Evolutionary conservation across 2,329 filamentous ascomycete genomes (phyloP).

Genomic region (Parafenestella ontariensis): DNA sequence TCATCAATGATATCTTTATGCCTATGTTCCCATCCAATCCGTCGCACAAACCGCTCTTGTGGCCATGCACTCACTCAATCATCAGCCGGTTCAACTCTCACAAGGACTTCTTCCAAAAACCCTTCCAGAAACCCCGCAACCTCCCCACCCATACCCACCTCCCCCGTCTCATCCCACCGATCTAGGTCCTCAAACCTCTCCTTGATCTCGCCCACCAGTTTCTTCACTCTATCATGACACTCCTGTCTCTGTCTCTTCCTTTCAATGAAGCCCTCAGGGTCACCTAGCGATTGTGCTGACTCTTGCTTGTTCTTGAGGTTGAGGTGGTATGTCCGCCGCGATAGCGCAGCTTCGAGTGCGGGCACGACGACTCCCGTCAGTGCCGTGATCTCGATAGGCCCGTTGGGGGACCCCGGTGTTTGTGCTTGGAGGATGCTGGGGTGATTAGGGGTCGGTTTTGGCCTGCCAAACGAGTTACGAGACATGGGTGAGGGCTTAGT

Average conservation of each 20-base stretch:
- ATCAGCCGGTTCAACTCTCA: constrained; percentile 86
- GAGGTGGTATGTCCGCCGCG: constrained; percentile 71
- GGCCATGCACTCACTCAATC: constrained; percentile 53
- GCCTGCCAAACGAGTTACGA: constrained; percentile 39
- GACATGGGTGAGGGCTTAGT: constrained; percentile 31
- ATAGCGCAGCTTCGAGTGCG: constrained; percentile 87
- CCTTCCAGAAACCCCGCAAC: constrained; percentile 90
- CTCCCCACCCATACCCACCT: constrained; percentile 92
- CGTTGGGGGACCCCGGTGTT: constrained; percentile 61
- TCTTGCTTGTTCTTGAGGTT: constrained; percentile 55
- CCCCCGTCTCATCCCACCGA: constrained; percentile 81
- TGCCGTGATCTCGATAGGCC: constrained; percentile 77
- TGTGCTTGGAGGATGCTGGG: constrained; percentile 27
- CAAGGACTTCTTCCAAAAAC: constrained; percentile 89
- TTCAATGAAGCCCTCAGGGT: constrained; percentile 61
- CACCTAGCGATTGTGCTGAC: constrained; percentile 55
- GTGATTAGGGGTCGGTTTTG: constrained; percentile 30
- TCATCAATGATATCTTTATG: not conserved
- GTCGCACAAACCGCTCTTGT: not conserved
- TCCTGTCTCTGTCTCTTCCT: constrained; percentile 54
- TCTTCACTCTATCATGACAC: constrained; percentile 82
- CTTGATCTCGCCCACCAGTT: constrained; percentile 81
- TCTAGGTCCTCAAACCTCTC: constrained; percentile 90
- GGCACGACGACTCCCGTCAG: constrained; percentile 92
- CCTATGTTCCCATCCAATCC: not conserved